phyloP scores from a whole-genome alignment of 1,139 yeast species.

The Insectozyma bohioensis region DNA sequence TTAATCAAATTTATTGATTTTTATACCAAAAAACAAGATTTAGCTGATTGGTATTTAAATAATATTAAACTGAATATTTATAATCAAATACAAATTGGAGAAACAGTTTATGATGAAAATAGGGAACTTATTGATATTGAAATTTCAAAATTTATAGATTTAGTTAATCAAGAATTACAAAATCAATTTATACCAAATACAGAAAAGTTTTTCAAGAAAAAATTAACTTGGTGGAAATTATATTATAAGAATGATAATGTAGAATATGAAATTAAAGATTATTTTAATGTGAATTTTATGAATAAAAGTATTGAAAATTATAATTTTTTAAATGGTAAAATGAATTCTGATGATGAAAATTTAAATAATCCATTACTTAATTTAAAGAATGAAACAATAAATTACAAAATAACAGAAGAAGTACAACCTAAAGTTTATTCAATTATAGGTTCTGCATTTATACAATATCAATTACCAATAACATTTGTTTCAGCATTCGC shows the following conservation, averaged over 20 bases:
- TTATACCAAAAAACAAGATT: slow-evolving; percentile 24
- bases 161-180: slow-evolving; percentile 42
- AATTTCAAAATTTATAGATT: slow-evolving; percentile 29
- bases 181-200: slow-evolving; percentile 33
- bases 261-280: slow-evolving; percentile 46
- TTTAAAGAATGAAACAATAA: slow-evolving; percentile 32
- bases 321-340: slow-evolving; percentile 39
- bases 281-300: slow-evolving; percentile 37
- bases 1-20: slow-evolving; percentile 33
- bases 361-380: slow-evolving; percentile 31
- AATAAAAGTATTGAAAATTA: slow-evolving; percentile 39
- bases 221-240: slow-evolving; percentile 45
- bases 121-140: slow-evolving; percentile 16
- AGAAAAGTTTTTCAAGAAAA: slow-evolving; percentile 27
- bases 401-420: slow-evolving; percentile 27
- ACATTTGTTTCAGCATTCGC: slow-evolving; percentile 31
- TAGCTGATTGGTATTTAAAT: slow-evolving; percentile 25
- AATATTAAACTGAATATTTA: slow-evolving; percentile 18
- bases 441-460: slow-evolving; percentile 29
- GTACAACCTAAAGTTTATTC: slow-evolving; percentile 41
- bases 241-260: slow-evolving; percentile 47
- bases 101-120: slow-evolving; percentile 6
- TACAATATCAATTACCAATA: slow-evolving; percentile 42
- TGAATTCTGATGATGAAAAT: slow-evolving; percentile 21
- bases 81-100: slow-evolving; percentile 5